Base-by-base conservation (phyloP, 139 green algal genomes). In the Closterium sp. region DNA sequence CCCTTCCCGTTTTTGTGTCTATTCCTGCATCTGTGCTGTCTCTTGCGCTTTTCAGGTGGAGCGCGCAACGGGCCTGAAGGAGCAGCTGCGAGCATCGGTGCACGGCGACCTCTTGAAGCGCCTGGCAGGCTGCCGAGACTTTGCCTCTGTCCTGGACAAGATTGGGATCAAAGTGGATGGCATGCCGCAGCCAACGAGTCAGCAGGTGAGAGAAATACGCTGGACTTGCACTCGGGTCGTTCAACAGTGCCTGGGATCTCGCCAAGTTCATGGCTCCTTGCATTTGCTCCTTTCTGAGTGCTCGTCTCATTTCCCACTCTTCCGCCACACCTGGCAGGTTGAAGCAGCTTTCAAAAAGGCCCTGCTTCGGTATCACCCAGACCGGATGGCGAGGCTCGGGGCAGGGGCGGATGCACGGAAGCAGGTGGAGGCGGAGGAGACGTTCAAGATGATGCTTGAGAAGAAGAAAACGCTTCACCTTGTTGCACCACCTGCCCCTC, bases 361-460 rank as follows among this genome's bases (percentile, higher is more conserved):
- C 2, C 32, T 92, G 86, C 88, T 93, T 30, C 85, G 25, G 31
- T 93, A 93, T 81, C 91, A 93, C 64, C 91, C 91, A 7, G 91
- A 93, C 83, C 76, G 91, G 21, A 36, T 34, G 19, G 21, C 86
- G 28, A 33, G 28, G 19, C 84, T 64, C 33, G 55, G 55, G 25
- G 90, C 86, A 30, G 43, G 43, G 2, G 34, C 87, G 23, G 90
- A 93, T 33, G 34, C 33, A 12, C 85, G n/a, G 31, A 93, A 88
- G 35, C 91, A 92, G 88, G 91, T 93, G 21, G 91, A 93, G 33
- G 91, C 91, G 16, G 91, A 93, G 88, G 91, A 93, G 35, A 88
- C 91, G 3, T 93, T 93, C 66, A 93, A 93, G 66, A 33, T 93
- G 30, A 93, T 93, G 34, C 36, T 28, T 12, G 31, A 31, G 66